Conservation (phyloP, 805 yeast genomes). For the Metschnikowia drakensbergensis region DNA sequence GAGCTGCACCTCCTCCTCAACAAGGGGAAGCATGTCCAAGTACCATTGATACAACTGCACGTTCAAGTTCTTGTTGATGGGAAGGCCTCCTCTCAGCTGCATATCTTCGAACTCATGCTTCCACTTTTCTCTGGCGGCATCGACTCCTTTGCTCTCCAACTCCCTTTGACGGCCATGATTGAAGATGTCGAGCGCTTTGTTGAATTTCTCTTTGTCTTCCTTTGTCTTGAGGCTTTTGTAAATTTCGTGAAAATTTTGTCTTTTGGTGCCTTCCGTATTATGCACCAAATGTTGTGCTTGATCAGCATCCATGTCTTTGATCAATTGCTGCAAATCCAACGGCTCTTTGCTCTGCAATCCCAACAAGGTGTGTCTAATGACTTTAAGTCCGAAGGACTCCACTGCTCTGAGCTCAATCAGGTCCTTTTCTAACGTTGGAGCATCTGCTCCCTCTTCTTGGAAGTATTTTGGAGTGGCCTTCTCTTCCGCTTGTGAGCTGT, state of each 20-base stretch:
- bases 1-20: conserved; percentile 59
- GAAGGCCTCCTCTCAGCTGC: conserved; percentile 52
- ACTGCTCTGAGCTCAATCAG: conserved; percentile 59
- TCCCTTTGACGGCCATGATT: conserved; percentile 74
- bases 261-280: conserved; percentile 31
- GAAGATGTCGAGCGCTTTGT: conserved; percentile 60
- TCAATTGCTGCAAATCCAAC: conserved; percentile 24
- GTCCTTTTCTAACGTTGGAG: conserved; percentile 50
- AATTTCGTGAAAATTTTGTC: conserved; percentile 64
- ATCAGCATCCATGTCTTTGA: conserved; percentile 28
- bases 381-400: conserved; percentile 71
- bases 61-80: conserved; percentile 59
- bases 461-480: conserved; percentile 27
- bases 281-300: conserved; percentile 25
- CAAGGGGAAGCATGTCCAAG: conserved; percentile 62
- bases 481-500: conserved; percentile 6
- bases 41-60: conserved; percentile 85
- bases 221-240: conserved; percentile 48
- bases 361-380: conserved; percentile 68
- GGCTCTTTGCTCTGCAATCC: conserved; percentile 27
- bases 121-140: conserved; percentile 89
- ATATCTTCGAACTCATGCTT: conserved; percentile 71
- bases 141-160: conserved; percentile 74
- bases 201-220: conserved; percentile 49
- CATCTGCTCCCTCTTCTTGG: conserved; percentile 23